Base-by-base conservation (phyloP, 306 rosid genomes). In the Gastrolobium bilobum region DNA sequence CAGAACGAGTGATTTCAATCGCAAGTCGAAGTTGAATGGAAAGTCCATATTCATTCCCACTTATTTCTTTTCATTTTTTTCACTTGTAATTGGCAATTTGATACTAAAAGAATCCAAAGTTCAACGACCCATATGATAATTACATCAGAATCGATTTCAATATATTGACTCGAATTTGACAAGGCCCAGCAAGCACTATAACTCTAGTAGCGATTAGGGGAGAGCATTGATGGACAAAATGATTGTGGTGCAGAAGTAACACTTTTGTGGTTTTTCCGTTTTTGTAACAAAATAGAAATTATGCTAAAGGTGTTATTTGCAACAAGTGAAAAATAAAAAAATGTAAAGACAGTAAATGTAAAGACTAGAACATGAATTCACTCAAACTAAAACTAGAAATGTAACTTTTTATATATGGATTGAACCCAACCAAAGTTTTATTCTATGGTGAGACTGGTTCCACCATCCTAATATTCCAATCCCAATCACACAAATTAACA, bases 361-460 rank as follows among this genome's bases (percentile, higher is more conserved):
- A 52, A 66, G 33, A 46, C 51, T n/a, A 14, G 3, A 3, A 54
- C 63, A 34, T 7, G 43, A 68, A 61, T 75, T 43, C 76, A 80
- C 7, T 38, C 39, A 54, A 35, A 10, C 0, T 4, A 68, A n/a
- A 52, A 15, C 38, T 68, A 60, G 68, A 69, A 69, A 51, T 51
- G 29, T 31, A 35, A 47, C 9, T 65, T 65, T 20, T 20, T 20
- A 65, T 29, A 65, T 29, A 42, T 4, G 35, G 62, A 3, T 4
- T 3, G 10, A 72, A 57, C 35, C 75, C 54, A 56, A 71, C 83
- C 58, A 71, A 63, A 30, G n/a, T 38, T 34, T 20, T 34, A 61
- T 69, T 77, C 14, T 59, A 68, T 44, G 38, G 42, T 7, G 6
- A 40, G 37, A 73, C 63, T 83, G 67, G 51, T 40, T 83, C 43